Percentiles rank a stretch among this genome's conserved stretches.
phyloP scores from a whole-genome alignment of 306 rosid genomes.

The Cyamopsis tetragonoloba region DNA sequence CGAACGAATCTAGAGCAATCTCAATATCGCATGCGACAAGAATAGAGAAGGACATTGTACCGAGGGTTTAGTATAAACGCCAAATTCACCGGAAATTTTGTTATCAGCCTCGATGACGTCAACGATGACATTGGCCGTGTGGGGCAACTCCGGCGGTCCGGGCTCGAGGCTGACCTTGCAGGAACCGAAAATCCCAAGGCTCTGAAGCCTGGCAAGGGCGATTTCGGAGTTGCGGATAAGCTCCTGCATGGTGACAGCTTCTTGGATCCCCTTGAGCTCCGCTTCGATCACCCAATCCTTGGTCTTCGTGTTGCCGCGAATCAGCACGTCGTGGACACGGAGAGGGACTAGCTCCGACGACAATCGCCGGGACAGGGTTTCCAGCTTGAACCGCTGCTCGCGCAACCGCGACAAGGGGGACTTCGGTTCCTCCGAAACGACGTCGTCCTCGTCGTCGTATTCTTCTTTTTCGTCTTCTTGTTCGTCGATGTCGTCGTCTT shows the following conservation, averaged over 20 bases:
- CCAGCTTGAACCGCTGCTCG: constrained; percentile 46
- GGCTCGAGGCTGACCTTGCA: constrained; percentile 65
- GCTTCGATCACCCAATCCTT: constrained; percentile 81
- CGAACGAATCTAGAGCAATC: neutral
- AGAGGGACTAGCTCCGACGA: constrained; percentile 57
- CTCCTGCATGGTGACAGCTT: constrained; percentile 70
- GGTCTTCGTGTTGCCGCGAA: constrained; percentile 80
- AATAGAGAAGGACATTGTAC: constrained; percentile 38
- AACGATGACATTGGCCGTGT: constrained; percentile 69
- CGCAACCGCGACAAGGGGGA: constrained; percentile 40
- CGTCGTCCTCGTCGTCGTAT: constrained; percentile 17
- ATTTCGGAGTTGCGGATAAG: constrained; percentile 58
- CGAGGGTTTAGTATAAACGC: constrained; percentile 73
- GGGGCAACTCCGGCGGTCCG: constrained; percentile 83
- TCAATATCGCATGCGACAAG: neutral
- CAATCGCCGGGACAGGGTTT: constrained; percentile 56
- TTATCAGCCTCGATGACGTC: constrained; percentile 60
- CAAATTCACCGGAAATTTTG: constrained; percentile 57
- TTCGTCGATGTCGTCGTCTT: constrained; percentile 25
- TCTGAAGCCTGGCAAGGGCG: constrained; percentile 64
- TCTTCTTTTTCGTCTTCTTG: constrained; percentile 28
- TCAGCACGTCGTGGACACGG: constrained; percentile 81
- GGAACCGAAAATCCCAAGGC: constrained; percentile 72
- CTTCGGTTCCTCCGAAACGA: constrained; percentile 22
- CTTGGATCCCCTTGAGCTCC: constrained; percentile 58